Evolutionary conservation across 1,284 basidiomycete genomes (phyloP), one percentile per base, ranked within the genome.

Genomic region (Marasmius fiardii): DNA sequence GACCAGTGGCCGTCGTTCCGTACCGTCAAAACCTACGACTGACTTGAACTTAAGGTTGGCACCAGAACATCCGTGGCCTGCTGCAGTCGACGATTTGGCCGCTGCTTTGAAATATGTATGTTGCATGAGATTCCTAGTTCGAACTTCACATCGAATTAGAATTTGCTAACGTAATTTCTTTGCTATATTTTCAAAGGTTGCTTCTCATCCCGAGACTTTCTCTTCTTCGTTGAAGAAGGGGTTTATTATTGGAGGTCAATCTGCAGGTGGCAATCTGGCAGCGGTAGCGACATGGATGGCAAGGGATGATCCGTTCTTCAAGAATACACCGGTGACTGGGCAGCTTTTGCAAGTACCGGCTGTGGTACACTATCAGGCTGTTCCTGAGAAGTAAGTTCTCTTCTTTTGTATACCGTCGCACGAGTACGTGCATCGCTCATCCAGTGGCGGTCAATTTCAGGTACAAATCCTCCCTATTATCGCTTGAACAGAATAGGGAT

Each of bases 31-130:
- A 56, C 7, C 39, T 41, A 18, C 11, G 3, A 4, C 16, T n/a
- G n/a, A n/a, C 2, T 20, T n/a, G n/a, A 7, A 16, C n/a, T 41
- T n/a, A 7, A 41, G 39, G 41, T 48, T 59, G 16, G 60, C 60
- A 8, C 60, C 60, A 16, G 60, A 61, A 44, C 50, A 61, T 51
- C 60, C 55, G 12, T 61, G 59, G 43, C 60, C 60, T n/a, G 53
- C 51, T 18, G 45, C 35, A 4, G 44, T 59, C 14, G 55, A 61
- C 31, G 60, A 61, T 39, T 54, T 14, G n/a, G 53, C 54, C 33
- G 50, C 58, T 14, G 60, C 53, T 16, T 43, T 61, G n/a, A 57
- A 61, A 47, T 58, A 53, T 50, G 60, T 59, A n/a, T n/a, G n/a
- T n/a, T n/a, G n/a, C n/a, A n/a, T 23, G 52, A 33, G 23, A 24